Percentiles rank a stretch among this genome's conserved stretches.
These are phyloP conservation scores for Prunus mira DNA, from an alignment of 306 rosid species.

Conservation along the genomic window DNA sequence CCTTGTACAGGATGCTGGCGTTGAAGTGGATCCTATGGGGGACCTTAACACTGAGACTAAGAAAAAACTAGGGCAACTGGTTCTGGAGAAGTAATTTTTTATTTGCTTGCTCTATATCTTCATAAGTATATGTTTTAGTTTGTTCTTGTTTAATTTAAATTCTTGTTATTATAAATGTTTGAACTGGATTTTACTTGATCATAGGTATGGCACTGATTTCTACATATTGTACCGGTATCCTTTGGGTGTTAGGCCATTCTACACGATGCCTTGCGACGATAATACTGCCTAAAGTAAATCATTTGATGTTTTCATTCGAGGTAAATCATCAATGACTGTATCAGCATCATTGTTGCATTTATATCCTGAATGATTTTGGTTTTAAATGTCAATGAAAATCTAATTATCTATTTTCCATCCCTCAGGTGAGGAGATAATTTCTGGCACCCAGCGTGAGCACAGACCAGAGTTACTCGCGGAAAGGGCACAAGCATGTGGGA, in stretches of 20 bases:
- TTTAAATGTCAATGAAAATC: too few relatives aligned
- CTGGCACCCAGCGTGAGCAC: too few relatives aligned
- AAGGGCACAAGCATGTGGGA: too few relatives aligned
- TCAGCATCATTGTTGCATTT: not conserved
- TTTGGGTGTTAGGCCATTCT: conserved; percentile 80
- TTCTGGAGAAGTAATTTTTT: conserved; percentile 62
- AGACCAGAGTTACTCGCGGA: too few relatives aligned
- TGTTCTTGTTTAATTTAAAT: not conserved
- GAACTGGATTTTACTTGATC: conserved; percentile 10
- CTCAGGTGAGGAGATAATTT: too few relatives aligned
- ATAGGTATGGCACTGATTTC: conserved; percentile 86
- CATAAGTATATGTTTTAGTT: not conserved
- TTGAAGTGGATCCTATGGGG: conserved; percentile 78
- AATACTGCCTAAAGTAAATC: conserved; percentile 70
- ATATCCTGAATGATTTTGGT: too few relatives aligned
- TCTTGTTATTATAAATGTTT: not conserved
- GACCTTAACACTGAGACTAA: conserved; percentile 88
- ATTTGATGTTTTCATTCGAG: conserved; percentile 89
- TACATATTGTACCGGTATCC: conserved; percentile 84
- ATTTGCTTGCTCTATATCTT: not conserved
- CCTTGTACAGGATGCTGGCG: too few relatives aligned
- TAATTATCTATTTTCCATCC: too few relatives aligned
- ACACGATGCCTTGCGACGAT: conserved; percentile 89
- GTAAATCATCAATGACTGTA: conserved; percentile 34
- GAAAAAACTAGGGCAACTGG: conserved; percentile 80